Conservation (phyloP, 768 basidiomycete species). For the Aureoboletus auriporus region DNA sequence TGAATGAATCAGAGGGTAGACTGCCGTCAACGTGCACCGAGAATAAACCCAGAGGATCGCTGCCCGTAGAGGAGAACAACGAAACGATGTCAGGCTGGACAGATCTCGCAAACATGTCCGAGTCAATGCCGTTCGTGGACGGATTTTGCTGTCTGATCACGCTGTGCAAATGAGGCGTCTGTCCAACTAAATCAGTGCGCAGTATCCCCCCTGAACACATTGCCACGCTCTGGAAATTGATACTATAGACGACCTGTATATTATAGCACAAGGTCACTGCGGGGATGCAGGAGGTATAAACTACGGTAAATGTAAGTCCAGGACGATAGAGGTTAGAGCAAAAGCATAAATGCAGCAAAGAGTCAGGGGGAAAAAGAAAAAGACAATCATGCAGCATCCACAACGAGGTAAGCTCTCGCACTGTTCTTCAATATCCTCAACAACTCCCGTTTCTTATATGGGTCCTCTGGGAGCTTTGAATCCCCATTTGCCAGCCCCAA, state of each 20-base stretch:
- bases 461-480: conserved; percentile 48
- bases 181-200: conserved; percentile 9
- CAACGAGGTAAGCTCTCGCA: conserved; percentile 26
- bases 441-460: conserved; percentile 48
- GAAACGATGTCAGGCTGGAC: conserved; percentile 66
- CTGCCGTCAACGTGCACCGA: conserved; percentile 41
- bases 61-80: conserved; percentile 70
- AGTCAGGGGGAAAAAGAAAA: neutral
- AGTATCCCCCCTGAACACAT: neutral
- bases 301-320: neutral
- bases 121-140: conserved; percentile 24
- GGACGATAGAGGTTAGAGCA: conserved; percentile 3
- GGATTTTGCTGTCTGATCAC: conserved; percentile 18
- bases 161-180: conserved; percentile 6
- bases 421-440: conserved; percentile 49
- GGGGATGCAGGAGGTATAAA: conserved; percentile 4
- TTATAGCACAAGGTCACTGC: conserved; percentile 3
- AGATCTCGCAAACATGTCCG: conserved; percentile 42
- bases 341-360: conserved; percentile 13
- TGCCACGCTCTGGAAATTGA: neutral
- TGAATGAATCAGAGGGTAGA: conserved; percentile 58
- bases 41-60: conserved; percentile 59
- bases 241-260: conserved; percentile 3
- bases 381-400: conserved; percentile 7
- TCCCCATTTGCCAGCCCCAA: conserved; percentile 56